Conservation (phyloP, 163 green algal species). For the Chlamydomonas reinhardtii region DNA sequence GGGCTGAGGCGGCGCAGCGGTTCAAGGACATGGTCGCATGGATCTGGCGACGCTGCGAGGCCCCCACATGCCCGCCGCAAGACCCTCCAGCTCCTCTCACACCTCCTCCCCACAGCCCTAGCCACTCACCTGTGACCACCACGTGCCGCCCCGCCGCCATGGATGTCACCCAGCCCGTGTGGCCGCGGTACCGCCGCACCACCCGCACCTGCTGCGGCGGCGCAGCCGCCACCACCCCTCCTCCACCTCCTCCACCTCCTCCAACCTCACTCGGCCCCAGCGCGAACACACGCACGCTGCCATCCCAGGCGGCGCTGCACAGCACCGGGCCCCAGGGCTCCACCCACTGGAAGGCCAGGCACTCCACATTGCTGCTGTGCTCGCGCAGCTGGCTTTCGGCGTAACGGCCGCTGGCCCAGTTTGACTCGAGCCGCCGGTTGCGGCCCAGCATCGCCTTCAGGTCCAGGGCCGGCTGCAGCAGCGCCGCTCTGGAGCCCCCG, state of each 20-base stretch:
- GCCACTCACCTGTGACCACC: conserved; percentile 42
- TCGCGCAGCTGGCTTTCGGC: conserved; percentile 26
- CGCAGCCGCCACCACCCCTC: too few relatives aligned
- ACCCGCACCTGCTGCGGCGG: conserved; percentile 33
- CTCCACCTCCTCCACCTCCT: too few relatives aligned
- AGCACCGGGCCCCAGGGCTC: conserved; percentile 38
- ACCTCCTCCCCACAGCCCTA: too few relatives aligned
- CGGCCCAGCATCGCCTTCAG: conserved; percentile 1
- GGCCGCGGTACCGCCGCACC: conserved; percentile 36
- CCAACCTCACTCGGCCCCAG: not conserved
- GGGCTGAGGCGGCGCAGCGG: too few relatives aligned
- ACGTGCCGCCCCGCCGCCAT: conserved; percentile 42
- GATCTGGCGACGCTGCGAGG: too few relatives aligned
- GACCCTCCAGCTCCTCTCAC: too few relatives aligned
- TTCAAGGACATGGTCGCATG: too few relatives aligned
- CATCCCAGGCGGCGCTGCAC: conserved; percentile 39
- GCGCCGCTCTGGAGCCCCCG: not conserved
- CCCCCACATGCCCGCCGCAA: too few relatives aligned
- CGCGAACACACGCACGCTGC: conserved; percentile 40
- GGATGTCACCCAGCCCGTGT: conserved; percentile 47
- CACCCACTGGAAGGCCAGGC: conserved; percentile 34
- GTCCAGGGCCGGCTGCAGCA: not conserved
- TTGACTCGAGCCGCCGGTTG: not conserved
- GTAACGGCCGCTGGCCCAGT: conserved; percentile 14
- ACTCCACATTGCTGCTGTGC: conserved; percentile 49